These are phyloP conservation scores for Aegilops sharonensis DNA, from an alignment of 176 grass and related monocot genomes.

Conservation along the genomic window DNA sequence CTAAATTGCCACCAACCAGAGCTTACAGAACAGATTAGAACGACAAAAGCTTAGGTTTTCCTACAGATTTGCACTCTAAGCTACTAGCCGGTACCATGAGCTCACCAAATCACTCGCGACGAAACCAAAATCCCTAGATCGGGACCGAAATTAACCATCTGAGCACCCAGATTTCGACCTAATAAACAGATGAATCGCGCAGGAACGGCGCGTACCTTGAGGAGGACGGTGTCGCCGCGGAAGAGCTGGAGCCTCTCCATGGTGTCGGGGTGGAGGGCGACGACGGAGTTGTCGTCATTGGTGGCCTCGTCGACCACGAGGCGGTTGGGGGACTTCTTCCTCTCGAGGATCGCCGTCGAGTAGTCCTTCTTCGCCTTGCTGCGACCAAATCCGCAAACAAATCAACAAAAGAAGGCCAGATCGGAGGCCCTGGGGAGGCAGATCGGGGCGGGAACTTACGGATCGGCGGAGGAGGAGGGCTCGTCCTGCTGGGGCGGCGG, in stretches of 20 bases:
- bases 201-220: conserved; percentile 68
- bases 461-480: conserved; percentile 61
- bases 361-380: conserved; percentile 89
- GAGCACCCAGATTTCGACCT: not conserved
- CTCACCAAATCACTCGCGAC: not conserved
- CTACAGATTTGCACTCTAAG: not conserved
- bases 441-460: conserved; percentile 44
- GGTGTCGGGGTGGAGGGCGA: conserved; percentile 66
- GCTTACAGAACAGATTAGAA: not conserved
- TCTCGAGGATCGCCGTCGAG: conserved; percentile 76
- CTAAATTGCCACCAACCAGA: not conserved
- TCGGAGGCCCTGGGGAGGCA: not conserved
- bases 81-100: not conserved
- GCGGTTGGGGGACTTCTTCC: conserved; percentile 78
- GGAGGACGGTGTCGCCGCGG: conserved; percentile 74
- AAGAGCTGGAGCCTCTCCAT: conserved; percentile 88
- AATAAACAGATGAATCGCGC: not conserved
- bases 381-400: conserved; percentile 6
- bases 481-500: conserved; percentile 32
- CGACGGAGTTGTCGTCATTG: conserved; percentile 87
- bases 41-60: not conserved
- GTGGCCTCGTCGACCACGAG: conserved; percentile 80
- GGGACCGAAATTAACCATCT: not conserved
- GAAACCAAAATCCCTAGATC: not conserved
- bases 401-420: conserved; percentile 6